phyloP scores from a whole-genome alignment of 2,329 filamentous ascomycete species.

The Seiridium unicorne region DNA sequence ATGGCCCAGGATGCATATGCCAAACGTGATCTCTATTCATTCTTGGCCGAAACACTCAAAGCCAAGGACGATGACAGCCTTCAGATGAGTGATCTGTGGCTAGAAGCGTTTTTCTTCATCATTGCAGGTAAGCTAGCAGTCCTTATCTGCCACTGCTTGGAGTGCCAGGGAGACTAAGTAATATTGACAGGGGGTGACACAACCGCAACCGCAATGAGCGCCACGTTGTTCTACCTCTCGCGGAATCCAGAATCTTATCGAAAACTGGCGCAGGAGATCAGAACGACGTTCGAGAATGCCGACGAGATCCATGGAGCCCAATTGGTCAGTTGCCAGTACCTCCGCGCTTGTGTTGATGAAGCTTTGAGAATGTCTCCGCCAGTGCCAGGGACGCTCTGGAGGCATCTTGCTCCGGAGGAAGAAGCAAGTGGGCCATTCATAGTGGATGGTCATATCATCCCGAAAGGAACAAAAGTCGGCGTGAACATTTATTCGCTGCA shows the following conservation, averaged over 20 bases:
- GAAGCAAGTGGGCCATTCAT: slow-evolving; percentile 11
- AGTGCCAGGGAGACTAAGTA: no score
- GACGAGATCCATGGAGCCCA: slow-evolving; percentile 26
- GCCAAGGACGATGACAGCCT: background rate
- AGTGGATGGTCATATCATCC: slow-evolving; percentile 26
- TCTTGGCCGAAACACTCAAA: slow-evolving; percentile 9
- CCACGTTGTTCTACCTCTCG: slow-evolving; percentile 32
- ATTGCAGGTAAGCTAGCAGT: background rate
- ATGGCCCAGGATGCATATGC: slow-evolving; percentile 11
- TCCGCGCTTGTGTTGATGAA: slow-evolving; percentile 46
- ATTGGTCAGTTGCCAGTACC: slow-evolving; percentile 35
- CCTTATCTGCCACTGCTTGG: no score
- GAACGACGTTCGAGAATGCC: slow-evolving; percentile 28
- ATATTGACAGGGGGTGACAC: slow-evolving; percentile 21
- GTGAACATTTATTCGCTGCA: slow-evolving; percentile 32
- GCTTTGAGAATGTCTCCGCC: slow-evolving; percentile 43
- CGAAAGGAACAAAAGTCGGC: slow-evolving; percentile 30
- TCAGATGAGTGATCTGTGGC: background rate
- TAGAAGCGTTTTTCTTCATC: slow-evolving; percentile 7
- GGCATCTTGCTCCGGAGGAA: slow-evolving; percentile 23
- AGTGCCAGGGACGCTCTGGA: slow-evolving; percentile 29
- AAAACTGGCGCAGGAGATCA: slow-evolving; percentile 28
- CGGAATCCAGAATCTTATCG: slow-evolving; percentile 24
- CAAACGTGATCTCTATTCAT: slow-evolving; percentile 16
- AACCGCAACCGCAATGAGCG: slow-evolving; percentile 27